phyloP scores from a whole-genome alignment of 768 basidiomycete genomes.

The Boletus subcaerulescens region DNA sequence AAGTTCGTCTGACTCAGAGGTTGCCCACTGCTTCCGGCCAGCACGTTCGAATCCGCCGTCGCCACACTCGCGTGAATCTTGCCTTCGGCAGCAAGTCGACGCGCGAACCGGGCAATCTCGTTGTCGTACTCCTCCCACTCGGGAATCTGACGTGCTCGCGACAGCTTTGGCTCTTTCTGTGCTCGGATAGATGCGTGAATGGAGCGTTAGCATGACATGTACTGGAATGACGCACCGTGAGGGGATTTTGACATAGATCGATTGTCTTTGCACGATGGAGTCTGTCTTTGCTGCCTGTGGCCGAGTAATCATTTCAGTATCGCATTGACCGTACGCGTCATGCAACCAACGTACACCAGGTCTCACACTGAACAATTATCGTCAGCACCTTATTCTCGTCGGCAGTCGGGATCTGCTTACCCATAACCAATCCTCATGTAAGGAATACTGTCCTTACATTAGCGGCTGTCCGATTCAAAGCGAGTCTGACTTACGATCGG shows the following conservation, averaged over 20 bases:
- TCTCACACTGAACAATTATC: conserved; percentile 72
- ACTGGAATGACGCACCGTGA: conserved; percentile 59
- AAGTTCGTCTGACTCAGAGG: neutral
- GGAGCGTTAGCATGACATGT: neutral
- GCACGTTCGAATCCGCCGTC: conserved; percentile 64
- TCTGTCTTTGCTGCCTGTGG: conserved; percentile 75
- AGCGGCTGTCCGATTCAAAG: neutral
- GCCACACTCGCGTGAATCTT: conserved; percentile 65
- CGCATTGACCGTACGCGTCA: neutral
- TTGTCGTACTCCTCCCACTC: conserved; percentile 96
- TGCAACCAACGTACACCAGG: conserved; percentile 74
- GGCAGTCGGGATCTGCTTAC: conserved; percentile 39
- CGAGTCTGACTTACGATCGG: conserved; percentile 77
- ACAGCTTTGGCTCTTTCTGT: conserved; percentile 96
- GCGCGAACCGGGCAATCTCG: conserved; percentile 84
- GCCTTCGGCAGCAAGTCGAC: conserved; percentile 66
- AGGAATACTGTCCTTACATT: conserved; percentile 58
- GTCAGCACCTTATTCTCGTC: conserved; percentile 4
- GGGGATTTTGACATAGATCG: conserved; percentile 94
- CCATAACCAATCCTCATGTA: conserved; percentile 96
- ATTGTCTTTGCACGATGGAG: conserved; percentile 82
- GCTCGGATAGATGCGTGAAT: conserved; percentile 1
- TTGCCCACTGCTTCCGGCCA: conserved; percentile 49
- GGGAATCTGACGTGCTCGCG: conserved; percentile 90
- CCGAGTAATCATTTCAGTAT: neutral